Evolutionary conservation across 495 filamentous ascomycete species (phyloP).

Genomic region (Tuber indicum): DNA sequence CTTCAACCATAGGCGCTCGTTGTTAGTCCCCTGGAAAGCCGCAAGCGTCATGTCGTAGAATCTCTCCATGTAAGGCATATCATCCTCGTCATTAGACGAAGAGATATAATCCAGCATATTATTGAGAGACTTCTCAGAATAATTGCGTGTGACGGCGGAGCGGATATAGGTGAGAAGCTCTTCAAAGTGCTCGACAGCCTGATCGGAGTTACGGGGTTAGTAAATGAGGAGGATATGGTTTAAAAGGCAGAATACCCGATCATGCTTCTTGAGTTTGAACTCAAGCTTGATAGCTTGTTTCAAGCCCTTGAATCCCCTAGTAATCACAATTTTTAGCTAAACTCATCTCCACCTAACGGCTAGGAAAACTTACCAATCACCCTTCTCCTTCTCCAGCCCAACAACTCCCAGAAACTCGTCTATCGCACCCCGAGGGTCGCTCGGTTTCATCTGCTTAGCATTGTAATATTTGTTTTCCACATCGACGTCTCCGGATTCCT

Average conservation of each 20-base stretch:
- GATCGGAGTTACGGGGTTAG: slow-evolving; percentile 23
- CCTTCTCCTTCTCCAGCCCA: slow-evolving; percentile 77
- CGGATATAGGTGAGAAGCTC: slow-evolving; percentile 97
- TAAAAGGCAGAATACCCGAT: slow-evolving; percentile 55
- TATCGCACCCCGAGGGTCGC: slow-evolving; percentile 79
- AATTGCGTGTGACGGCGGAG: slow-evolving; percentile 93
- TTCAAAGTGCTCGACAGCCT: slow-evolving; percentile 92
- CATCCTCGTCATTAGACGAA: slow-evolving; percentile 64
- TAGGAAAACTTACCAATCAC: slow-evolving; percentile 63
- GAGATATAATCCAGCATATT: slow-evolving; percentile 95
- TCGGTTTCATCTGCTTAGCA: slow-evolving; percentile 89
- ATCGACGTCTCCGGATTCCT: slow-evolving; percentile 79
- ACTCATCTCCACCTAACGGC: not conserved
- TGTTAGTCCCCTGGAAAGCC: slow-evolving; percentile 95
- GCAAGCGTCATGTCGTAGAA: slow-evolving; percentile 91
- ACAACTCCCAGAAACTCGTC: slow-evolving; percentile 86
- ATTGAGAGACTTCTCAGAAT: slow-evolving; percentile 98
- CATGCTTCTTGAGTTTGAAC: slow-evolving; percentile 77
- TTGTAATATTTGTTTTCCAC: slow-evolving; percentile 99
- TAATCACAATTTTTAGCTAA: slow-evolving; percentile 28
- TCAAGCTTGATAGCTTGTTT: slow-evolving; percentile 98
- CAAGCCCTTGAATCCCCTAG: slow-evolving; percentile 87
- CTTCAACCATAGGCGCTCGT: slow-evolving; percentile 95
- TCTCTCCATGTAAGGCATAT: slow-evolving; percentile 81
- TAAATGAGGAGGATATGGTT: not conserved